Base-by-base conservation (phyloP, 257 asterid genomes). In the Osmanthus fragrans region DNA sequence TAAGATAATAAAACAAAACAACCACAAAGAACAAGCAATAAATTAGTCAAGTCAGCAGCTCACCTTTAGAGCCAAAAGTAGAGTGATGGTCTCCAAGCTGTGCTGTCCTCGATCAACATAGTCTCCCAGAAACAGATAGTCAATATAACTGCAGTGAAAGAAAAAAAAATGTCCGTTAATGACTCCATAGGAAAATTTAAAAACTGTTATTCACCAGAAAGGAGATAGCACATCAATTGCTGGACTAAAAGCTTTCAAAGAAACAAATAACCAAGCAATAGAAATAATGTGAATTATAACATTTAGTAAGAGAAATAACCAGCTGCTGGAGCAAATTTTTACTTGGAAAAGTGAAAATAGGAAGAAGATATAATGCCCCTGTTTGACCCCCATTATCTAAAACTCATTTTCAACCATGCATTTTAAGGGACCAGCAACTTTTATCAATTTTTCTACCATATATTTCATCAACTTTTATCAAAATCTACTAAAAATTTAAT, bases 81-180 rank as follows among this genome's bases (percentile, higher is more conserved):
- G 85, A 73, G 97, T 93, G 80, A 96, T 96, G 82, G 99, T 96
- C 87, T 96, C 99, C 92, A 96, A 88, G 90, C 99, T 96, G 90
- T 96, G 99, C 85, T 96, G 99, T 54, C 99, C 99, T 77, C 99
- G 97, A 86, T 96, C 99, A 84, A 96, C 99, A 80, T 96, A 96
- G 85, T 96, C 99, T 78, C 99, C 99, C 80, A 96, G 94, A 78
- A 96, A 96, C 75, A 96, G 88, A 81, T 96, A 96, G 88, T 96
- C 99, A 40, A 96, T 96, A 80, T 96, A 96, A 67, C 99, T 96
- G 97, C 83, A 89, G 83, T 16, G 58, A 16, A n/a, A 69, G 73
- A 37, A 2, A 10, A 11, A 72, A 77, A 74, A 75, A 73, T 56
- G 70, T 69, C 33, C 79, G 71, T 7, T 69, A n/a, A 47, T 15